Evolutionary conservation across 306 rosid species (phyloP).

Genomic region (Dryas alaskensis): DNA sequence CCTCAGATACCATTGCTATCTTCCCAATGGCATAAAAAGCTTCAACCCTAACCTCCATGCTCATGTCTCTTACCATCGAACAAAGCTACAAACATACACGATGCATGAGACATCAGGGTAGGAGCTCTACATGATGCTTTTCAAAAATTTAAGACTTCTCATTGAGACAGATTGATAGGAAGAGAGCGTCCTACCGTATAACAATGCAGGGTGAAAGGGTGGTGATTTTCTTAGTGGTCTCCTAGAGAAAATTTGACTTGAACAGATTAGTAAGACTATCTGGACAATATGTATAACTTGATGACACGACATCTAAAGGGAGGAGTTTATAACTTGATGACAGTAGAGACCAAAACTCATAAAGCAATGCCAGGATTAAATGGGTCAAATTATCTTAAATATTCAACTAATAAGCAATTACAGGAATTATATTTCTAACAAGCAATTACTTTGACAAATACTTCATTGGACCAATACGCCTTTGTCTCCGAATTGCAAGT

Average conservation of each 20-base stretch:
- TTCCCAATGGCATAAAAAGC: conserved; percentile 61
- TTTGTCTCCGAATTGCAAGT: conserved; percentile 52
- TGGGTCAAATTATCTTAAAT: background rate
- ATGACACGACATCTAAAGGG: background rate
- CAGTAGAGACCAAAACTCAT: background rate
- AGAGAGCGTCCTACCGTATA: conserved; percentile 33
- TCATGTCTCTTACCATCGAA: conserved; percentile 88
- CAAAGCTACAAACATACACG: conserved; percentile 60
- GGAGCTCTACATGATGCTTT: conserved; percentile 13
- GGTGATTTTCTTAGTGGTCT: conserved; percentile 25
- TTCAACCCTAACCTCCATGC: conserved; percentile 70
- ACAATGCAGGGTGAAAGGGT: conserved; percentile 16
- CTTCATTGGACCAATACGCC: conserved; percentile 52
- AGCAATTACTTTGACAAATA: conserved; percentile 64
- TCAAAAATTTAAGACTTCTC: conserved; percentile 22
- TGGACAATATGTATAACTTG: background rate
- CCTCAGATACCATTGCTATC: conserved; percentile 63
- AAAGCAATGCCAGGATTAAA: background rate
- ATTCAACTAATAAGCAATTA: background rate
- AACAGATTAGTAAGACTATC: conserved; percentile 9
- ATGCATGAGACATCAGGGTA: conserved; percentile 21
- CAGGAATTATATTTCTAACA: background rate
- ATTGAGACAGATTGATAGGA: conserved; percentile 14
- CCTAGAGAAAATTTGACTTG: conserved; percentile 30
- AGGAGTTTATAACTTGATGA: background rate